Evolutionary conservation across 345 rosid genomes (phyloP).

Genomic region (Boechera divaricarpa): DNA sequence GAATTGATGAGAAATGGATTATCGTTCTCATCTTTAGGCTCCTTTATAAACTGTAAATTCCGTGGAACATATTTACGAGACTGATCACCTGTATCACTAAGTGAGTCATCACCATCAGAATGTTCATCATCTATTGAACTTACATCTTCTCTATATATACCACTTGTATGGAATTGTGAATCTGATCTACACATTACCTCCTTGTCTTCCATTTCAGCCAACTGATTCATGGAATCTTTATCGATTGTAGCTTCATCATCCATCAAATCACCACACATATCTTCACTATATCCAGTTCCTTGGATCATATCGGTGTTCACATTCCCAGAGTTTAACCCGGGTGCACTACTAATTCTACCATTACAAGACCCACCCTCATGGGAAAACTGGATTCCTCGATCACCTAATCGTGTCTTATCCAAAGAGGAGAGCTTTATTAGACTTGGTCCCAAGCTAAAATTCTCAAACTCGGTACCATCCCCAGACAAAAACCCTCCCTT

Average conservation of each 20-base stretch:
- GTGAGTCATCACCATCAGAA: conserved; percentile 71
- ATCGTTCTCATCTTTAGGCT: conserved; percentile 44
- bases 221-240: conserved; percentile 35
- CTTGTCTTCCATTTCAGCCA: conserved; percentile 31
- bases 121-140: conserved; percentile 50
- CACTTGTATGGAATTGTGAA: conserved; percentile 29
- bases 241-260: conserved; percentile 26
- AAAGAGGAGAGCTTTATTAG: conserved; percentile 31
- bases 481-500: conserved; percentile 47
- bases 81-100: conserved; percentile 66
- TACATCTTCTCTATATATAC: conserved; percentile 49
- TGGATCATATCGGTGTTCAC: conserved; percentile 21
- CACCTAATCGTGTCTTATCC: conserved; percentile 34
- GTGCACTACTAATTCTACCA: conserved; percentile 9
- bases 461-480: conserved; percentile 60
- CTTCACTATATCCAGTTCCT: conserved; percentile 38
- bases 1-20: conserved; percentile 75
- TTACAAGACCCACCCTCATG: conserved; percentile 36
- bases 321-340: conserved; percentile 1
- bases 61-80: conserved; percentile 41
- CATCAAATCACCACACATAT: conserved; percentile 19
- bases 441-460: conserved; percentile 67
- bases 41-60: conserved; percentile 33
- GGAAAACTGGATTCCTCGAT: conserved; percentile 41
- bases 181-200: conserved; percentile 39